A percentile compares a stretch with the other conserved stretches of the same genome.
phyloP scores from a whole-genome alignment of 306 rosid species.

The Fragaria iinumae region DNA sequence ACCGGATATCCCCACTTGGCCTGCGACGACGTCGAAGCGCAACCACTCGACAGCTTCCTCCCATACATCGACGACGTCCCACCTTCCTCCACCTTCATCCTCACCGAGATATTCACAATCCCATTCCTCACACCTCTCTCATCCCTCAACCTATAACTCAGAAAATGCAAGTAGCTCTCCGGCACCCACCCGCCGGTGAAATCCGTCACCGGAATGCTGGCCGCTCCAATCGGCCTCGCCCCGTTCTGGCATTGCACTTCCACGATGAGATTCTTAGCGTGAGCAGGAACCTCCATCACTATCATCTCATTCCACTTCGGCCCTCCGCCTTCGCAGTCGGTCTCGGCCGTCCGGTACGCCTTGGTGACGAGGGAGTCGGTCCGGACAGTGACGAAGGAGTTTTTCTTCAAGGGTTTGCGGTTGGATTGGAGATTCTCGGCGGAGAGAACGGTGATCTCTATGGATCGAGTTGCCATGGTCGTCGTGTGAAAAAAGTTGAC shows the following conservation, averaged over 20 bases:
- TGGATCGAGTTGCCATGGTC: neutral
- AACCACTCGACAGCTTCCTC: constrained; percentile 1
- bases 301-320: constrained; percentile 63
- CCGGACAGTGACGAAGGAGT: constrained; percentile 45
- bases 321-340: constrained; percentile 46
- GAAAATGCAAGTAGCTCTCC: constrained; percentile 50
- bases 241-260: constrained; percentile 52
- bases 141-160: constrained; percentile 78
- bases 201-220: constrained; percentile 51
- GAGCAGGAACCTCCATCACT: constrained; percentile 40
- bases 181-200: constrained; percentile 45
- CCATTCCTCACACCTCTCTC: constrained; percentile 56
- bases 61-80: neutral
- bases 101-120: constrained; percentile 60
- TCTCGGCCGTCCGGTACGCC: constrained; percentile 16
- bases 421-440: constrained; percentile 49
- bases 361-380: constrained; percentile 15
- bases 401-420: constrained; percentile 36
- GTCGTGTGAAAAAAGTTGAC: neutral
- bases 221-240: constrained; percentile 38
- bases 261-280: constrained; percentile 27
- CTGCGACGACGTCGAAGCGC: neutral
- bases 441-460: constrained; percentile 57
- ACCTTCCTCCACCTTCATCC: constrained; percentile 28
- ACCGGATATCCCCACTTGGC: constrained; percentile 8